Conservation (phyloP, 257 asterid species). For the Plectranthus barbatus region DNA sequence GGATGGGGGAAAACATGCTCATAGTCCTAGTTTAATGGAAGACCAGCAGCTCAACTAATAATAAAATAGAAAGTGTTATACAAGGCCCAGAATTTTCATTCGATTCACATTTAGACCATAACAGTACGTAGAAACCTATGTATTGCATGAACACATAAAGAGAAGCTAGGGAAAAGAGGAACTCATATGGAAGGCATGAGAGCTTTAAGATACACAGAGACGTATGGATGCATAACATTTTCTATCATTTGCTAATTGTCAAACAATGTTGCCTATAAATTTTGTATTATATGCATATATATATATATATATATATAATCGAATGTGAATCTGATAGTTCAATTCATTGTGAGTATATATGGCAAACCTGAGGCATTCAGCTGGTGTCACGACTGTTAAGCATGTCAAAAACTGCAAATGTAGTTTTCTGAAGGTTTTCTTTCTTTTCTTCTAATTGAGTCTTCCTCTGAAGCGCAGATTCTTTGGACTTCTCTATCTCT, state of each 20-base stretch:
- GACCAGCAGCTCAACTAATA: conserved; percentile 57
- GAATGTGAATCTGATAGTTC: conserved; percentile 6
- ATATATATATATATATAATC: background rate
- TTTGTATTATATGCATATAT: conserved; percentile 5
- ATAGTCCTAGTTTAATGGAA: conserved; percentile 69
- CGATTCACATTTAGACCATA: background rate
- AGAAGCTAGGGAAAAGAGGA: conserved; percentile 58
- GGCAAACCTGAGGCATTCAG: conserved; percentile 32
- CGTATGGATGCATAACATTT: conserved; percentile 6
- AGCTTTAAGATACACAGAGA: conserved; percentile 58
- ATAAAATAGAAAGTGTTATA: conserved; percentile 34
- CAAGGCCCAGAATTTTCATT: background rate
- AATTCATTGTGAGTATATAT: conserved; percentile 8
- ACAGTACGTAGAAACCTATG: background rate
- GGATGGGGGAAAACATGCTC: conserved; percentile 61
- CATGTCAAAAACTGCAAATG: conserved; percentile 72
- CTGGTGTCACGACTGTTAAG: conserved; percentile 37
- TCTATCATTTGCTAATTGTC: background rate
- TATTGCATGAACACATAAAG: conserved; percentile 42
- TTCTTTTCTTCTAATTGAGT: conserved; percentile 42
- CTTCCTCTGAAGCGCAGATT: conserved; percentile 12
- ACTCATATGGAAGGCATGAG: conserved; percentile 55
- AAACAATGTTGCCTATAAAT: no score
- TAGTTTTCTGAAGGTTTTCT: conserved; percentile 69
- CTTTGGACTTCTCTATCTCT: conserved; percentile 63